Conservation (phyloP, 2,329 filamentous ascomycete genomes). For the Alternaria ventricosa region DNA sequence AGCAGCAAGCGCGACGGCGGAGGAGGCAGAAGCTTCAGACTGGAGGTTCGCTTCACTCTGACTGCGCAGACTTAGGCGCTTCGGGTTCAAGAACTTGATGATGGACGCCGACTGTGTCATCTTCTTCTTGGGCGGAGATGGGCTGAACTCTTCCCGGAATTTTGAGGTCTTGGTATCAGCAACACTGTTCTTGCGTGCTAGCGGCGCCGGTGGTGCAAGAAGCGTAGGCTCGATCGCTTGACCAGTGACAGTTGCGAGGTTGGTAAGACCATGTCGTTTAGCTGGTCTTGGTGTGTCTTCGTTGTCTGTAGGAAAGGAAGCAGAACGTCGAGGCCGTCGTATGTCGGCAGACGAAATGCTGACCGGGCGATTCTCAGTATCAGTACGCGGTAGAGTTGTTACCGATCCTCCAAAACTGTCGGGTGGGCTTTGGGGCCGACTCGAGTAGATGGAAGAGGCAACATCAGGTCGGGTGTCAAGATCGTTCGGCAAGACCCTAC, state of each 20-base stretch:
- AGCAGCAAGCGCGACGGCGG: background rate
- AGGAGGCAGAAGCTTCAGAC: background rate
- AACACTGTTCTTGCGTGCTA: slow-evolving; percentile 38
- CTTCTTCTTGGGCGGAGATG: slow-evolving; percentile 37
- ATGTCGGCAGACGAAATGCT: slow-evolving; percentile 15
- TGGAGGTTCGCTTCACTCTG: slow-evolving; percentile 40
- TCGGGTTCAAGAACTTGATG: slow-evolving; percentile 40
- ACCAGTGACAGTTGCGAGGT: slow-evolving; percentile 5
- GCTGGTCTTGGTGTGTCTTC: slow-evolving; percentile 31
- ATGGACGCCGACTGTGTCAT: slow-evolving; percentile 33
- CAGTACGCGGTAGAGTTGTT: slow-evolving; percentile 20
- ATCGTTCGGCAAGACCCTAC: slow-evolving; percentile 35
- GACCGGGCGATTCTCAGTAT: slow-evolving; percentile 11
- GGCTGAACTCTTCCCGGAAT: slow-evolving; percentile 47
- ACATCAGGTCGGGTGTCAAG: slow-evolving; percentile 20
- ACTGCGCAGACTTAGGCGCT: slow-evolving; percentile 36
- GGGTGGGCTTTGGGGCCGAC: slow-evolving; percentile 47
- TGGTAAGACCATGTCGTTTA: slow-evolving; percentile 15
- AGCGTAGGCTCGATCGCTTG: background rate
- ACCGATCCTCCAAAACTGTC: slow-evolving; percentile 38
- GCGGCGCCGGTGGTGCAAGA: slow-evolving; percentile 3
- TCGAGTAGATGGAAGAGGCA: slow-evolving; percentile 52
- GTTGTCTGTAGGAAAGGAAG: slow-evolving; percentile 32
- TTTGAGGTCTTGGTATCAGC: slow-evolving; percentile 42
- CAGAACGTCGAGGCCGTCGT: slow-evolving; percentile 21